Evolutionary conservation across 257 asterid species (phyloP).

Genomic region (Jasminum sambac): DNA sequence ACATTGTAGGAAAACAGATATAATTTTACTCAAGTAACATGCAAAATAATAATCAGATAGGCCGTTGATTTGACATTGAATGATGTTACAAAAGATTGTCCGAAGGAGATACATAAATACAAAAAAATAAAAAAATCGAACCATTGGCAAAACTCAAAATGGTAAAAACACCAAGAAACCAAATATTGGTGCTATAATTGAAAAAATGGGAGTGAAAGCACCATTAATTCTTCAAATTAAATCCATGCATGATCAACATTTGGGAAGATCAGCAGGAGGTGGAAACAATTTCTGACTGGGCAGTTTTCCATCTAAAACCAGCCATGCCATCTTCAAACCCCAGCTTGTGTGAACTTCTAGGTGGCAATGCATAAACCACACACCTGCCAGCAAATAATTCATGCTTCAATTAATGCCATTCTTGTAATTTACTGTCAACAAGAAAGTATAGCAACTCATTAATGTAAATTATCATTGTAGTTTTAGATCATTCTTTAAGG

Average conservation of each 20-base stretch:
- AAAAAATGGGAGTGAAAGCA: neutral
- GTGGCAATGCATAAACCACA: constrained; percentile 68
- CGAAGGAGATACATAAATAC: neutral
- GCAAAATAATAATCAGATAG: neutral
- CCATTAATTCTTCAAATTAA: neutral
- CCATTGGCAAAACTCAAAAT: neutral
- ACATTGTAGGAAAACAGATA: neutral
- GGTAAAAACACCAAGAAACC: constrained; percentile 4
- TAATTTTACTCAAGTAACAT: neutral
- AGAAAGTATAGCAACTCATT: neutral
- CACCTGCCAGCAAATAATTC: constrained; percentile 32
- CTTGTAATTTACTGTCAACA: neutral
- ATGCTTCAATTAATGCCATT: neutral
- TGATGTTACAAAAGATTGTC: neutral
- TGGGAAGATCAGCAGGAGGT: constrained; percentile 64
- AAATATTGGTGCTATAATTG: neutral
- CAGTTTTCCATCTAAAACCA: constrained; percentile 58
- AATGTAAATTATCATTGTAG: neutral
- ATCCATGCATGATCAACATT: constrained; percentile 35
- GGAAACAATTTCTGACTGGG: constrained; percentile 58
- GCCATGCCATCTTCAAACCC: constrained; percentile 71
- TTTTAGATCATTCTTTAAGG: neutral
- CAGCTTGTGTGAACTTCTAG: constrained; percentile 59
- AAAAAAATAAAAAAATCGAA: neutral
- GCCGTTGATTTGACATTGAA: neutral